Evolutionary conservation across 129 eudicot species (phyloP).

Genomic region (Artemisia argyi): DNA sequence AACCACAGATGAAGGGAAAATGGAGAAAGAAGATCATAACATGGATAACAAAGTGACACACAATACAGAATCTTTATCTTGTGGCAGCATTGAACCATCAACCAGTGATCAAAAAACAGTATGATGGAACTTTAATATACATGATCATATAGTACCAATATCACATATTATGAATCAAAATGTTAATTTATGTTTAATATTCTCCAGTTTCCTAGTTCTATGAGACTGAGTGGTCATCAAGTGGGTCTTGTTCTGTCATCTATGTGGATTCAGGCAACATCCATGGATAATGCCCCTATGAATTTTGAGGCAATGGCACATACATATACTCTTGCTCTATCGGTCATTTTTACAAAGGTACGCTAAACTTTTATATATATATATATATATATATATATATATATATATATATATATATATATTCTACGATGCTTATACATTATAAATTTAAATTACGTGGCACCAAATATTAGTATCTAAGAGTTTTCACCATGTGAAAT

Average conservation of each 20-base stretch:
- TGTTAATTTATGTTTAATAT: not conserved
- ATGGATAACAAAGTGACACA: slow-evolving; percentile 19
- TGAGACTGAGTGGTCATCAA: slow-evolving; percentile 82
- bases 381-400: too few species aligned
- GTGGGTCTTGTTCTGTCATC: slow-evolving; percentile 78
- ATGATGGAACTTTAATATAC: slow-evolving; percentile 26
- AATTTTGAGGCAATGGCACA: slow-evolving; percentile 82
- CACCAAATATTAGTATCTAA: not conserved
- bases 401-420: too few species aligned
- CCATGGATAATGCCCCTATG: slow-evolving; percentile 54
- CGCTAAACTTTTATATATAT: not conserved
- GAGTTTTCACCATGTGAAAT: not conserved
- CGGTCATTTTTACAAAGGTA: slow-evolving; percentile 69
- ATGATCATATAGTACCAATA: slow-evolving; percentile 3
- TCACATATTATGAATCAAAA: not conserved
- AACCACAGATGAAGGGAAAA: slow-evolving; percentile 16
- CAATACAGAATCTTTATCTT: slow-evolving; percentile 23
- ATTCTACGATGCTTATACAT: not conserved
- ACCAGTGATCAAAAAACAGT: slow-evolving; percentile 44
- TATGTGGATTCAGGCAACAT: slow-evolving; percentile 82
- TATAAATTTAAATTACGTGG: not conserved
- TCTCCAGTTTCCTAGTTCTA: slow-evolving; percentile 49
- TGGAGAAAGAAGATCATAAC: slow-evolving; percentile 35
- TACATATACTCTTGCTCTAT: slow-evolving; percentile 59
- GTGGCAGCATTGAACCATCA: slow-evolving; percentile 29